Evolutionary conservation across 805 yeast species (phyloP).

Genomic region (Candida hungchunana): DNA sequence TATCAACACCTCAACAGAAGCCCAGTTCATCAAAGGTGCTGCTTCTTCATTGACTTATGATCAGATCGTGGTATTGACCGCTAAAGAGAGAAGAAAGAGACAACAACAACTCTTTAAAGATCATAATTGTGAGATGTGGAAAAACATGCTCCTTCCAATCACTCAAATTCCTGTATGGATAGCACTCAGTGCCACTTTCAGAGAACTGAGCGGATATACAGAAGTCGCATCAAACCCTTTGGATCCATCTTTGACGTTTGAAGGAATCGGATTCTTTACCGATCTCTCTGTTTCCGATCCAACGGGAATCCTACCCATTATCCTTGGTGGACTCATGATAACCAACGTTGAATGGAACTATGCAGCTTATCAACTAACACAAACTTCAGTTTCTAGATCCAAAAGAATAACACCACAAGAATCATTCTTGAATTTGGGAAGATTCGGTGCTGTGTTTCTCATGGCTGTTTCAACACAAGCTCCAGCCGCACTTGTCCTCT

Average conservation of each 20-base stretch:
- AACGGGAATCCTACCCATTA: slow-evolving; percentile 58
- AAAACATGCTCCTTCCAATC: slow-evolving; percentile 67
- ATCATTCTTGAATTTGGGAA: slow-evolving; percentile 62
- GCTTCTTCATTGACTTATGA: slow-evolving; percentile 56
- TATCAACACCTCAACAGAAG: slow-evolving; percentile 21
- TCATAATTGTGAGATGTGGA: slow-evolving; percentile 74
- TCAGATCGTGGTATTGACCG: slow-evolving; percentile 67
- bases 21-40: slow-evolving; percentile 16
- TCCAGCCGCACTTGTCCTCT: slow-evolving; percentile 75
- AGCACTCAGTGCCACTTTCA: slow-evolving; percentile 65
- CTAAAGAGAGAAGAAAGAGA: slow-evolving; percentile 73
- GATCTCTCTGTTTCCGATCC: slow-evolving; percentile 62
- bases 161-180: slow-evolving; percentile 89
- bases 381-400: slow-evolving; percentile 35
- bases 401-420: slow-evolving; percentile 56
- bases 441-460: slow-evolving; percentile 72
- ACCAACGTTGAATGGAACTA: slow-evolving; percentile 82
- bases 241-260: slow-evolving; percentile 46
- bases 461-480: slow-evolving; percentile 86
- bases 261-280: slow-evolving; percentile 58
- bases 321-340: slow-evolving; percentile 65
- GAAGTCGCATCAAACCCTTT: slow-evolving; percentile 37
- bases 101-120: slow-evolving; percentile 67
- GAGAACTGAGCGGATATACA: slow-evolving; percentile 62
- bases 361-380: slow-evolving; percentile 46